A percentile compares a stretch with the other conserved stretches of the same genome.
Conservation (phyloP, 83 land plant species). For the Diphasiastrum complanatum region DNA sequence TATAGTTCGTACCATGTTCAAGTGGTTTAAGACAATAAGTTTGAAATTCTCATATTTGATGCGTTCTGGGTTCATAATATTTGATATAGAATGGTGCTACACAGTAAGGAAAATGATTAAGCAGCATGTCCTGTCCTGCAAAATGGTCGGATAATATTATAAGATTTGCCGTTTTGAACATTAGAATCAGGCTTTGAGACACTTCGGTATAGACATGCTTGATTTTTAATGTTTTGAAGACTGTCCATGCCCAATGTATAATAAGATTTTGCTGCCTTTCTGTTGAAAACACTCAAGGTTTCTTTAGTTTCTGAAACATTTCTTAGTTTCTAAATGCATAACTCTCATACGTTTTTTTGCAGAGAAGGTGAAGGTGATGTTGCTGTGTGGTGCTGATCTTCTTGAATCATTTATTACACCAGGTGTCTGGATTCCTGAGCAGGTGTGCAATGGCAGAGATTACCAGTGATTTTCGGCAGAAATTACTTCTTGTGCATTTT, state of each 20-base stretch:
- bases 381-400: conserved; percentile 82
- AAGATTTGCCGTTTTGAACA: too few relatives aligned
- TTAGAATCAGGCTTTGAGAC: too few relatives aligned
- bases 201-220: too few relatives aligned
- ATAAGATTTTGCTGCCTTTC: background rate
- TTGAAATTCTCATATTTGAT: background rate
- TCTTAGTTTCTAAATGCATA: background rate
- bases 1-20: too few relatives aligned
- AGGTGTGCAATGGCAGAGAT: conserved; percentile 32
- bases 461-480: background rate
- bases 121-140: background rate
- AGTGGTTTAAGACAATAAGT: too few relatives aligned
- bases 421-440: conserved; percentile 74
- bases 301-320: background rate
- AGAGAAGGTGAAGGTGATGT: conserved; percentile 68
- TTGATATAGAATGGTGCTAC: background rate
- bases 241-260: too few relatives aligned
- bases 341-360: background rate
- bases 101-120: background rate
- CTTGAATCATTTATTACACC: conserved; percentile 62
- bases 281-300: background rate
- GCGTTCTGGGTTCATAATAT: background rate
- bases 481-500: too few relatives aligned
- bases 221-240: too few relatives aligned
- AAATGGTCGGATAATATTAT: background rate